phyloP scores from a whole-genome alignment of 73 alveolate genomes.

The Tetrahymena elliotti region DNA sequence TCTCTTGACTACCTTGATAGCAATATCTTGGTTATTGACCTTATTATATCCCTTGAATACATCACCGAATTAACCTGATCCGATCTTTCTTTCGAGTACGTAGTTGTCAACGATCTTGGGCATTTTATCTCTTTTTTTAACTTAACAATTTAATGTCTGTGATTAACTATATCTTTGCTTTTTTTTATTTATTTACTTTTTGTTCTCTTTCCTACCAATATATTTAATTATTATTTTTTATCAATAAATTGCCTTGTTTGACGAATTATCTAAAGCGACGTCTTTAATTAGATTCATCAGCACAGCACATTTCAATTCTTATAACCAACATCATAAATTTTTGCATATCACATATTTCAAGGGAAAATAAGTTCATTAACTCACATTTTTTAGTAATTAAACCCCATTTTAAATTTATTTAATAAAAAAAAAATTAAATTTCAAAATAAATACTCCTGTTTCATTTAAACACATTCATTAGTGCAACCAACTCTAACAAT shows the following conservation, averaged over 20 bases:
- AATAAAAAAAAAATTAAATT: background rate
- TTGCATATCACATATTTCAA: background rate
- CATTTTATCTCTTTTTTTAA: slow-evolving; percentile 8
- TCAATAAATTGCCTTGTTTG: background rate
- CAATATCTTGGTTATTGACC: slow-evolving; percentile 58
- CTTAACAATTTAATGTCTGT: background rate
- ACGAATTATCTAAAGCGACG: background rate
- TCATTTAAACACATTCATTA: background rate
- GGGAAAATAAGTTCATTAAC: background rate
- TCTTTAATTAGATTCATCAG: background rate
- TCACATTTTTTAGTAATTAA: background rate
- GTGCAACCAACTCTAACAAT: background rate
- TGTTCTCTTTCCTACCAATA: background rate
- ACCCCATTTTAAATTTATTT: background rate
- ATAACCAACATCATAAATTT: background rate
- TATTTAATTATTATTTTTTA: background rate
- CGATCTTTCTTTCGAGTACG: slow-evolving; percentile 59
- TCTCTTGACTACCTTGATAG: slow-evolving; percentile 63
- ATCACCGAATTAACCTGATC: slow-evolving; percentile 71
- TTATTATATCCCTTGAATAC: slow-evolving; percentile 67
- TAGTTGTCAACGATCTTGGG: slow-evolving; percentile 52
- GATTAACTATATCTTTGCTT: background rate
- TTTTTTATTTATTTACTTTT: background rate
- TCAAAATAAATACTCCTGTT: background rate
- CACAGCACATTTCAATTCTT: background rate